Percentiles rank a stretch among this genome's conserved stretches.
These are phyloP conservation scores for Microbotryum intermedium DNA, from an alignment of 1,284 basidiomycete species.

Conservation along the genomic window DNA sequence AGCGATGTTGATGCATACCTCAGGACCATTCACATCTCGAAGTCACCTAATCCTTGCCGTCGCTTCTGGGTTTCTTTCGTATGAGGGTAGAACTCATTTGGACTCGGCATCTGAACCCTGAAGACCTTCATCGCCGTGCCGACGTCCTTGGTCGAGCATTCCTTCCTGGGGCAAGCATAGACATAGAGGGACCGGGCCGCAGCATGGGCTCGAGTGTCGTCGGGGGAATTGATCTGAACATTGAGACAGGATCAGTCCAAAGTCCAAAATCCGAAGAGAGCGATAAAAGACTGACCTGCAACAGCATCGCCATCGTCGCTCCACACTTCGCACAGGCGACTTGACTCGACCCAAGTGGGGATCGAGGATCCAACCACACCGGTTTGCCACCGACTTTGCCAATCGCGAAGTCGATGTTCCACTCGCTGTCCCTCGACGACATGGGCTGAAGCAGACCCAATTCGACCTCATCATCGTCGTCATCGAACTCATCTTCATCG, in stretches of 20 bases:
- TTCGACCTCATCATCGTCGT: conserved; percentile 26
- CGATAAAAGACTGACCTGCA: conserved; percentile 12
- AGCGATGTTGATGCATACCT: not conserved
- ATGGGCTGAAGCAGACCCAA: conserved; percentile 17
- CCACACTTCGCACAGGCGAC: conserved; percentile 14
- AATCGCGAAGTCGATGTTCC: conserved; percentile 24
- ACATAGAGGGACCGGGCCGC: conserved; percentile 23
- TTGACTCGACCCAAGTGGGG: conserved; percentile 4
- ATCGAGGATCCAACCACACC: conserved; percentile 21
- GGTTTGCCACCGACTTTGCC: conserved; percentile 25
- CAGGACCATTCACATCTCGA: not conserved
- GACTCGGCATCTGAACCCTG: conserved; percentile 23
- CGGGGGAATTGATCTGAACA: conserved; percentile 25
- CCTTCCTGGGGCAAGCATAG: conserved; percentile 11
- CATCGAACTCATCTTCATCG: conserved; percentile 17
- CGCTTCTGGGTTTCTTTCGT: conserved; percentile 7
- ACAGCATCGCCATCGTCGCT: conserved; percentile 14
- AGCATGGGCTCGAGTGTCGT: conserved; percentile 19
- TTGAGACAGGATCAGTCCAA: not conserved
- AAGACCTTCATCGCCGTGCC: conserved; percentile 7
- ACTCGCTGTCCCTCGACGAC: not conserved
- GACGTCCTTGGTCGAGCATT: conserved; percentile 3
- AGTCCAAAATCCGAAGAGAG: not conserved
- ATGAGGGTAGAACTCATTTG: conserved; percentile 28
- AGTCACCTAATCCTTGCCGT: conserved; percentile 6